Base-by-base conservation (phyloP, 805 yeast species). In the Spathaspora sp. region DNA sequence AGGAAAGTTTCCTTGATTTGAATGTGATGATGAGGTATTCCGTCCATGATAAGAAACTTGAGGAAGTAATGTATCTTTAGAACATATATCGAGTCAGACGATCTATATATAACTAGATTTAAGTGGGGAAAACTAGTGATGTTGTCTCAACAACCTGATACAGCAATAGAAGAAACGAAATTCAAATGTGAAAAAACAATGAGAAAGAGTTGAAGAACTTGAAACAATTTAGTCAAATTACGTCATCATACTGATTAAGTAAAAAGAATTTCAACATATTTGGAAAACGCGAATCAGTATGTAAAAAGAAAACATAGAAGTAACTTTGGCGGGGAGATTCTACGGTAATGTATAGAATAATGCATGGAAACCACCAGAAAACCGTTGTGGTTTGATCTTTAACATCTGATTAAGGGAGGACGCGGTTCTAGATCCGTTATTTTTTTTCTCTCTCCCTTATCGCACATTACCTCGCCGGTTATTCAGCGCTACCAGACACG, bases 1-100 rank as follows among this genome's bases (percentile, higher is more conserved):
- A 74, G 67, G 53, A 65, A 55, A 18, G 68, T 57, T 49, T 72
- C 76, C 56, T 72, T 72, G 49, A 72, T 55, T 43, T 60, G 64
- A 29, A 65, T 53, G 46, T 67, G 63, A 31, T 60, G 55, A 43
- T 50, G 48, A n/a, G 48, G 19, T 28, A n/a, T 19, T 14, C 26
- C 29, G 14, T 42, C 44, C 44, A 42, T 42, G 29, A 10, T 42
- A 14, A n/a, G n/a, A n/a, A 18, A 7, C 10, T 3, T 12, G n/a
- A 40, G 16, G n/a, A 40, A 11, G 11, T 10, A 17, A 12, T 17
- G 5, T n/a, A 31, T 5, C 35, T 31, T 4, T 10, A 4, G 35
- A 31, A 31, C 12, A 31, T 23, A 23, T 3, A 23, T 23, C 26
- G 26, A 23, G 26, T 23, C n/a, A 23, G 26, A 23, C 26, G 3